A percentile compares a stretch with the other conserved stretches of the same genome.
Conservation (phyloP, 192 early-diverging fungal genomes). For the Coemansia sp. region DNA sequence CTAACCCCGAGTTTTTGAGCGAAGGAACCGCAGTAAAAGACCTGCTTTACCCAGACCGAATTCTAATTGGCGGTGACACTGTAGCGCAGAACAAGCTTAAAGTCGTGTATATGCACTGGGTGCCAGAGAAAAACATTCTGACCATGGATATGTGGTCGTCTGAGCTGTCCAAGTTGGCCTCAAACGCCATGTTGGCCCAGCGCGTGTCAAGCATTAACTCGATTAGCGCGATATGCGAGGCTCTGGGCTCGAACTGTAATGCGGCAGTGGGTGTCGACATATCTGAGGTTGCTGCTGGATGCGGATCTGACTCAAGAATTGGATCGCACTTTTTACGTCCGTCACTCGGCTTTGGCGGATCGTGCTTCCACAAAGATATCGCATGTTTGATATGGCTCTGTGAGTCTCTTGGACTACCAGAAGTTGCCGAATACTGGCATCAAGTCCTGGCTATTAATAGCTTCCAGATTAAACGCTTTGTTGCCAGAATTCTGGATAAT, state of each 20-base stretch:
- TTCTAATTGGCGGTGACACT: constrained; percentile 79
- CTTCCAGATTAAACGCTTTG: constrained; percentile 87
- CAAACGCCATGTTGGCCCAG: constrained; percentile 92
- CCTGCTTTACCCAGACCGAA: constrained; percentile 82
- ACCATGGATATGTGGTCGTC: constrained; percentile 94
- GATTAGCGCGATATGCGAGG: constrained; percentile 88
- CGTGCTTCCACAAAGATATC: constrained; percentile 95
- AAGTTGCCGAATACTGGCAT: constrained; percentile 92
- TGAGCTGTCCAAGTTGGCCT: constrained; percentile 88
- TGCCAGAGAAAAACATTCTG: constrained; percentile 78
- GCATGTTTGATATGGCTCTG: constrained; percentile 87
- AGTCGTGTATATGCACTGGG: constrained; percentile 84
- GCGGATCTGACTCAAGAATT: constrained; percentile 81
- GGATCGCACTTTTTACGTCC: constrained; percentile 89
- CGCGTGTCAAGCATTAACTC: constrained; percentile 91
- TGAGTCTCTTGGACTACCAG: constrained; percentile 75
- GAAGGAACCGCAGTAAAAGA: constrained; percentile 89
- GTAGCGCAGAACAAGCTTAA: constrained; percentile 77
- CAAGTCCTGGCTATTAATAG: constrained; percentile 90
- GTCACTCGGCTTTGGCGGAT: constrained; percentile 91
- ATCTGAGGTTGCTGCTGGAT: constrained; percentile 86
- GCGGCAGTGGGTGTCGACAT: constrained; percentile 89
- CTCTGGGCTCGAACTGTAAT: no score
- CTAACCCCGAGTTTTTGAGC: constrained; percentile 95
- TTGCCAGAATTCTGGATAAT: constrained; percentile 50